Percentiles rank a stretch among this genome's conserved stretches.
These are phyloP conservation scores for Xanthoconium purpureum DNA, from an alignment of 768 basidiomycete species.

Conservation along the genomic window DNA sequence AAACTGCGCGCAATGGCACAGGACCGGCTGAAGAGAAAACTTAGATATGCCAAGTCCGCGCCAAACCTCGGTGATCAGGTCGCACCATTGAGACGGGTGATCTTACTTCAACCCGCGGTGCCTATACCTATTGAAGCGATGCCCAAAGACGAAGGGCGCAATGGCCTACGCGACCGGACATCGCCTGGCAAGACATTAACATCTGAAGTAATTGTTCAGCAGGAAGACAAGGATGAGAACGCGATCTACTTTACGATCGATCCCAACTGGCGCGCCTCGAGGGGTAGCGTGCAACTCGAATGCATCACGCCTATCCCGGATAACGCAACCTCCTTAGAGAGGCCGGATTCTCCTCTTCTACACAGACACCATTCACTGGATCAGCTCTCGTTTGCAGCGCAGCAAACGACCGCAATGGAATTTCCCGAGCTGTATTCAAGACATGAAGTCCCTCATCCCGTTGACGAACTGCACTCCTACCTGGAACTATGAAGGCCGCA, in stretches of 20 bases:
- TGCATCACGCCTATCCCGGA: constrained; percentile 26
- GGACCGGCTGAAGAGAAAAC: constrained; percentile 18
- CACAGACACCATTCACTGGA: constrained; percentile 22
- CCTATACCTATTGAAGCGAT: background rate
- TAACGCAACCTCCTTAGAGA: constrained; percentile 2
- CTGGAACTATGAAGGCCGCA: constrained; percentile 13
- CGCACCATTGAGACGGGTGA: background rate
- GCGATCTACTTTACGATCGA: constrained; percentile 32
- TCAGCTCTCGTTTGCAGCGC: constrained; percentile 10
- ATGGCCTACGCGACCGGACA: background rate
- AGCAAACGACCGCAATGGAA: background rate
- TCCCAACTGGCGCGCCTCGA: constrained; percentile 20
- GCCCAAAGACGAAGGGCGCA: background rate
- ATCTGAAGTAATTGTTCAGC: background rate
- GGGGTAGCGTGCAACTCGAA: constrained; percentile 19
- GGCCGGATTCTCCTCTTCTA: constrained; percentile 24
- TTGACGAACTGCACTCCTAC: constrained; percentile 26
- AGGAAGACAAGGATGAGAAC: constrained; percentile 15
- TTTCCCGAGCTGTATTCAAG: background rate
- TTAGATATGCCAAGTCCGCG: constrained; percentile 22
- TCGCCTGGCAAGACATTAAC: background rate
- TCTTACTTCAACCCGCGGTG: background rate
- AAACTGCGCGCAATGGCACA: constrained; percentile 13
- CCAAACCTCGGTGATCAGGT: constrained; percentile 18
- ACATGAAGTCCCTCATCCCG: constrained; percentile 5